phyloP scores from a whole-genome alignment of 306 rosid genomes.

The Parietaria judaica region DNA sequence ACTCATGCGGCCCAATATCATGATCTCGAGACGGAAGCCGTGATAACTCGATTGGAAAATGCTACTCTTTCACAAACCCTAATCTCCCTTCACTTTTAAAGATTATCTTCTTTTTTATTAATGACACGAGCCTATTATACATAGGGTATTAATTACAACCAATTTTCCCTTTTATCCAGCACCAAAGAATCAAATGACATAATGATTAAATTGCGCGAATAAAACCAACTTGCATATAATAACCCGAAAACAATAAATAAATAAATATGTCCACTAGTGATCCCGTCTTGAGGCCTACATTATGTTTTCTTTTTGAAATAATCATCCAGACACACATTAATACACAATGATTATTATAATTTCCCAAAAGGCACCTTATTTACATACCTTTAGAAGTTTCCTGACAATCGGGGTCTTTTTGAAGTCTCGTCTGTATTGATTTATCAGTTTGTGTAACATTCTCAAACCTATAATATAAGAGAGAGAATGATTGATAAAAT shows the following conservation, averaged over 20 bases:
- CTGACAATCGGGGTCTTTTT: constrained; percentile 95
- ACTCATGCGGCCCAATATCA: not conserved
- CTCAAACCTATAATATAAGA: constrained; percentile 53
- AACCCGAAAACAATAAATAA: too few species aligned
- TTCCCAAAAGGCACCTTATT: not conserved
- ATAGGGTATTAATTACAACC: too few species aligned
- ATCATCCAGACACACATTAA: too few species aligned
- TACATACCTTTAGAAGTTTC: constrained; percentile 88
- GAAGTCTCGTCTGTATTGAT: constrained; percentile 80
- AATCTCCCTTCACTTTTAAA: not conserved
- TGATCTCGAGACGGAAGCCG: too few species aligned
- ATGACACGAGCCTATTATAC: too few species aligned
- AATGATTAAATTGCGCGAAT: too few species aligned
- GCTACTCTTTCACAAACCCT: not conserved
- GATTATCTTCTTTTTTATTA: not conserved
- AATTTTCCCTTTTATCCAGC: too few species aligned
- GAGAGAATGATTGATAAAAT: constrained; percentile 17
- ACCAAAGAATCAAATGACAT: too few species aligned
- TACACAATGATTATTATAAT: not conserved
- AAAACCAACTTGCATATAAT: too few species aligned
- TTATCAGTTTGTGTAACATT: constrained; percentile 94
- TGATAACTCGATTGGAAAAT: not conserved
- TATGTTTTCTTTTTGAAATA: too few species aligned
- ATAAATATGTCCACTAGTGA: too few species aligned
- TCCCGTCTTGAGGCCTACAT: too few species aligned